These are phyloP conservation scores for Saccharomyces hybrid DNA, from an alignment of 1,139 yeast genomes.

Conservation along the genomic window DNA sequence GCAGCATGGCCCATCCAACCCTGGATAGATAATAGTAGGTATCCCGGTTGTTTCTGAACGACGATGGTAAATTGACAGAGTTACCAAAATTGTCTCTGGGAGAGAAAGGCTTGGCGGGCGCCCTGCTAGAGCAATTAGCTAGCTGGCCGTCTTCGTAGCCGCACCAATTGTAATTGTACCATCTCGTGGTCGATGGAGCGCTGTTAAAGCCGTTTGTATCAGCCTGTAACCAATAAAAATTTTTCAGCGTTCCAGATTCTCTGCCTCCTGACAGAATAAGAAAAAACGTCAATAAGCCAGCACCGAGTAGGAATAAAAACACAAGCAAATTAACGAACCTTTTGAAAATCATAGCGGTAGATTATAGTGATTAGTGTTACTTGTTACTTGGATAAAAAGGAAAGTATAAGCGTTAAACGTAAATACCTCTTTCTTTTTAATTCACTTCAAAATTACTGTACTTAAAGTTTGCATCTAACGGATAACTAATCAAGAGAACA, in stretches of 20 bases:
- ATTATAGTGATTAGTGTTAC: background rate
- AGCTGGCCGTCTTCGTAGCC: conserved; percentile 36
- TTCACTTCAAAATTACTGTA: background rate
- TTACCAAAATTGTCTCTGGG: conserved; percentile 65
- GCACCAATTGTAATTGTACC: conserved; percentile 70
- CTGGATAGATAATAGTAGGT: conserved; percentile 58
- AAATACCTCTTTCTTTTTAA: background rate
- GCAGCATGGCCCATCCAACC: conserved; percentile 59
- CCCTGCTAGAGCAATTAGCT: conserved; percentile 17
- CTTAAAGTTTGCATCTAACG: background rate
- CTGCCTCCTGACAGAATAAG: conserved; percentile 58
- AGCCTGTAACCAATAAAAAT: conserved; percentile 67
- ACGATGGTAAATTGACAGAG: conserved; percentile 43
- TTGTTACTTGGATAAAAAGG: background rate
- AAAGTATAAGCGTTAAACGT: background rate
- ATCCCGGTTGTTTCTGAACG: conserved; percentile 41
- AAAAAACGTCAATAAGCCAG: conserved; percentile 49
- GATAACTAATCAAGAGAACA: background rate
- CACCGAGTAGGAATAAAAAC: conserved; percentile 31
- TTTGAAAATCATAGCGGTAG: conserved; percentile 15
- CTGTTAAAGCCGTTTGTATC: conserved; percentile 51
- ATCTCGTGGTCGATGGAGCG: conserved; percentile 45
- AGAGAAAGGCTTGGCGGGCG: conserved; percentile 54
- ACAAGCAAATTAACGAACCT: conserved; percentile 27
- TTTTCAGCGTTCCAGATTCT: conserved; percentile 40